Percentiles rank a stretch among this genome's conserved stretches.
Conservation (phyloP, 2,329 filamentous ascomycete genomes). For the Pyricularia sp. region DNA sequence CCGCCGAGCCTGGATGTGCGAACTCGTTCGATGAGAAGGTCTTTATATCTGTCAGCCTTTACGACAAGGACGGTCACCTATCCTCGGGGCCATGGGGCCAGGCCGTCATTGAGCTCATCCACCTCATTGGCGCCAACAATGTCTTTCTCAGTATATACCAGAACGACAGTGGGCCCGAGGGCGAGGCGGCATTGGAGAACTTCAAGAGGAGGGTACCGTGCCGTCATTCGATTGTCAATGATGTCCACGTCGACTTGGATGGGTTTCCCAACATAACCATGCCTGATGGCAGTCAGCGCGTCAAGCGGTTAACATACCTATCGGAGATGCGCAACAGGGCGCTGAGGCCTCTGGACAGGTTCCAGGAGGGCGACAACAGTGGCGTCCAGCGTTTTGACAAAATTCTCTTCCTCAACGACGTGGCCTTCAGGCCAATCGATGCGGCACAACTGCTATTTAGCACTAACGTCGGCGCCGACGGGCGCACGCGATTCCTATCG, state of each 20-base stretch:
- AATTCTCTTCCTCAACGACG: constrained; percentile 60
- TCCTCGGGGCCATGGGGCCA: constrained; percentile 56
- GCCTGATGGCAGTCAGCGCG: constrained; percentile 51
- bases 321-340: constrained; percentile 66
- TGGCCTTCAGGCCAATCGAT: constrained; percentile 41
- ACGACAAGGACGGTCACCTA: constrained; percentile 51
- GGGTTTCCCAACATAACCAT: constrained; percentile 49
- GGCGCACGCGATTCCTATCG: constrained; percentile 50
- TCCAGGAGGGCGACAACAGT: constrained; percentile 19
- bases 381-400: constrained; percentile 35
- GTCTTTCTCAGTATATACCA: constrained; percentile 67
- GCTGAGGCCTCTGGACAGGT: constrained; percentile 49
- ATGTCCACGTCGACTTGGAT: constrained; percentile 47
- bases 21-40: constrained; percentile 48
- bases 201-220: constrained; percentile 39
- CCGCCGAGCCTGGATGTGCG: constrained; percentile 22
- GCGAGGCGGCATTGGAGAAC: constrained; percentile 40
- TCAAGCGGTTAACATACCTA: constrained; percentile 66
- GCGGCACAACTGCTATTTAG: constrained; percentile 51
- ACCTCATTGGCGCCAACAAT: constrained; percentile 57
- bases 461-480: constrained; percentile 43
- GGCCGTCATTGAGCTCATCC: constrained; percentile 49
- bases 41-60: constrained; percentile 66
- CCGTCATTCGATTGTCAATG: constrained; percentile 45
- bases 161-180: constrained; percentile 53